These are phyloP conservation scores for Rhizopus microsporus DNA, from an alignment of 371 early-diverging fungal species.

Conservation along the genomic window DNA sequence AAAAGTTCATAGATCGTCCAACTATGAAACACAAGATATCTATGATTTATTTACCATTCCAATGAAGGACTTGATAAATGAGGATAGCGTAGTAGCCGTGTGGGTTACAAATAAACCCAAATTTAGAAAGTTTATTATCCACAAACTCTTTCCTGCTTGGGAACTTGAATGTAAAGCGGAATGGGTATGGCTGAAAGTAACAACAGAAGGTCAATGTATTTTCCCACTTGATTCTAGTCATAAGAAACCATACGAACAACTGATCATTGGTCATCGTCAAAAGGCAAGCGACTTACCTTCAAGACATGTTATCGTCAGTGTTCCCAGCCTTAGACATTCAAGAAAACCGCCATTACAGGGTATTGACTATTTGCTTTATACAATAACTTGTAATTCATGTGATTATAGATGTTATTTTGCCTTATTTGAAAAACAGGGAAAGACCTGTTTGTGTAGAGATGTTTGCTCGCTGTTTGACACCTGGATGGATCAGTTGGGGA, in stretches of 20 bases:
- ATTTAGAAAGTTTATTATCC: constrained; percentile 52
- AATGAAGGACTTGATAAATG: constrained; percentile 38
- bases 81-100: constrained; percentile 55
- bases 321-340: constrained; percentile 65
- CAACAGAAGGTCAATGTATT: constrained; percentile 53
- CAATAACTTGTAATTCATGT: not conserved
- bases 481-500: constrained; percentile 76
- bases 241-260: constrained; percentile 70
- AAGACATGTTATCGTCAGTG: constrained; percentile 48
- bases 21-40: constrained; percentile 64
- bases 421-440: constrained; percentile 20
- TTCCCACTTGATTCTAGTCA: constrained; percentile 56
- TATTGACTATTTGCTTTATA: constrained; percentile 6
- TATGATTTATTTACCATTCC: constrained; percentile 71
- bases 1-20: constrained; percentile 54
- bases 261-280: constrained; percentile 53
- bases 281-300: constrained; percentile 4
- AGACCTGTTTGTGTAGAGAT: constrained; percentile 59
- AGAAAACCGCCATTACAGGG: constrained; percentile 68
- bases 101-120: constrained; percentile 81
- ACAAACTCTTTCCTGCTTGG: constrained; percentile 75
- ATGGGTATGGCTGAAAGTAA: constrained; percentile 75
- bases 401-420: constrained; percentile 24
- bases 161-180: constrained; percentile 52
- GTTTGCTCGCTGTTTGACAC: constrained; percentile 69